Evolutionary conservation across 345 rosid genomes (phyloP), one percentile per base, ranked within the genome.

Genomic region (Barbarea vulgaris): DNA sequence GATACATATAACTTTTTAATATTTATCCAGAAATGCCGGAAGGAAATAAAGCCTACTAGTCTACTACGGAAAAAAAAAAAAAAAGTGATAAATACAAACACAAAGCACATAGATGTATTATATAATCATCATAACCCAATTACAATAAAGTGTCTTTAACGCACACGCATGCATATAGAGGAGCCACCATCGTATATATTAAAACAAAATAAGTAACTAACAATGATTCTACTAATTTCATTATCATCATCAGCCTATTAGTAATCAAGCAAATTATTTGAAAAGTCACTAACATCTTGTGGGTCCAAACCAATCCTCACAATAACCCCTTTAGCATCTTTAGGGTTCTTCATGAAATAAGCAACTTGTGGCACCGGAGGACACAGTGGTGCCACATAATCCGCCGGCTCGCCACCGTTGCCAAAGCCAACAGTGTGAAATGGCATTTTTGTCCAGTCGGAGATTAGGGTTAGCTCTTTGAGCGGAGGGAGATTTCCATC

Each of bases 361-460:
- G 91, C 91, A 44, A 82, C 90, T 36, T 88, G 89, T 18, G 89
- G 91, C 44, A 85, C 70, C 27, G 96, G 93, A 54, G 91, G 79
- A 63, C 79, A 77, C 52, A 90, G 44, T n/a, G 96, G 89, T 51
- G 87, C 72, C 3, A 76, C 84, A 69, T 61, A 69, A 71, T 72
- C 81, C n/a, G 83, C 82, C 24, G 82, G 84, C 77, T 82, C 79
- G 30, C 83, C 81, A 4, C 63, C 27, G 3, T 82, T 73, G 10
- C 66, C 80, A 61, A 88, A 87, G 64, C 76, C 82, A 52, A 85
- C 59, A 67, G 68, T 82, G 83, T 90, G 87, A 73, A 88, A 87
- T n/a, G 91, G 85, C 83, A 85, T 87, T 69, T 87, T 81, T 33
- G 96, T 84, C 96, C 91, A 85, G 75, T 90, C 96, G 8, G 91